Evolutionary conservation across 495 filamentous ascomycete species (phyloP), one percentile per base, ranked within the genome.

Genomic region (Talaromyces borbonicus): DNA sequence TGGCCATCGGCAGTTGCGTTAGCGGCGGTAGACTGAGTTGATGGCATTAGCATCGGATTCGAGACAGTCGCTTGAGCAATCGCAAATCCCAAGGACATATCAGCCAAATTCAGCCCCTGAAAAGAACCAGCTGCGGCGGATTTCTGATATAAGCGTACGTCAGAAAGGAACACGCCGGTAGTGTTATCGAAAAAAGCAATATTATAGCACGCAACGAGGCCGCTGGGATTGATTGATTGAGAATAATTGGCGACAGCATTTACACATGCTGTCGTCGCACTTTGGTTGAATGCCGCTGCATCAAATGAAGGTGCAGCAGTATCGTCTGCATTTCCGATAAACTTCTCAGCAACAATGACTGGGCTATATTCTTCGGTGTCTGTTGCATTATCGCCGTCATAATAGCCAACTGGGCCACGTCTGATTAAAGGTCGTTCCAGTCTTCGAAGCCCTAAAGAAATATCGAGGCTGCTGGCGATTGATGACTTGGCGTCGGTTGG

Each of bases 121-220:
- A 84, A 90, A 6, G 64, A 62, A 12, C 73, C 78, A 0, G 61
- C 71, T 22, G 83, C 71, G 8, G 56, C 52, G 7, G 73, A 73
- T 33, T 86, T 59, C 50, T 75, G 75, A 60, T 80, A 87, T 37
- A 88, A 63, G 44, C 83, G 69, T 16, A 88, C 47, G 54, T 87
- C 85, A 18, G 82, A 81, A 57, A 80, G 68, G 56, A 90, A 88
- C 1, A 77, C 64, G 8, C 84, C 84, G 5, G 72, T 77, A 1
- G 50, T 54, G 55, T 71, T 79, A 58, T 86, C 67, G 36, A 83
- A 66, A 18, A 68, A 69, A 14, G 75, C 77, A 3, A 90, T 52
- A 52, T 88, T 90, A 59, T 87, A 90, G 71, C 84, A 90, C 24
- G 81, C 73, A n/a, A 77, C 77, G n/a, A 85, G 67, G 11, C 84